These are phyloP conservation scores for Xylaria longipes DNA, from an alignment of 495 filamentous ascomycete genomes.

Conservation along the genomic window DNA sequence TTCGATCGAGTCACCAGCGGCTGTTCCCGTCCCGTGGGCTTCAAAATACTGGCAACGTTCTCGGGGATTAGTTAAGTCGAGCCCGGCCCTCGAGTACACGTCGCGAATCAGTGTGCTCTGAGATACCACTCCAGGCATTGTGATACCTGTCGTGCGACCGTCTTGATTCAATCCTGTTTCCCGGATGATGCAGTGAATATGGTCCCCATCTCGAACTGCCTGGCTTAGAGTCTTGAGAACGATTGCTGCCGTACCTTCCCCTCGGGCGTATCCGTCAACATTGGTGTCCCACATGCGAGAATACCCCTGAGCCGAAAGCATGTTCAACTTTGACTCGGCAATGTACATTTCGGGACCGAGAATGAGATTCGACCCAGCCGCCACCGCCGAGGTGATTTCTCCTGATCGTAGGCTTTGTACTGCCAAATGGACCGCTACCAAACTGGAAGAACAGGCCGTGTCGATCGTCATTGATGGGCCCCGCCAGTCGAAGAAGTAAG, in stretches of 20 bases:
- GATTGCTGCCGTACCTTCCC: background rate
- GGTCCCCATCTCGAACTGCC: conserved; percentile 55
- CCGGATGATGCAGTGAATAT: conserved; percentile 65
- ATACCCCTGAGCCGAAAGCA: too few species aligned
- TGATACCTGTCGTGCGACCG: conserved; percentile 53
- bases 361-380: conserved; percentile 43
- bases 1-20: conserved; percentile 37
- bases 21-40: conserved; percentile 34
- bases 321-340: too few species aligned
- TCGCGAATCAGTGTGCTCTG: conserved; percentile 45
- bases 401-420: conserved; percentile 48
- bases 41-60: conserved; percentile 23
- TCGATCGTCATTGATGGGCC: too few species aligned
- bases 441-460: conserved; percentile 35
- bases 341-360: conserved; percentile 22
- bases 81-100: conserved; percentile 45
- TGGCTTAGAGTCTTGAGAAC: conserved; percentile 57
- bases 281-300: conserved; percentile 46
- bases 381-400: conserved; percentile 47
- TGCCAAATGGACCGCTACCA: conserved; percentile 47
- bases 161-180: conserved; percentile 62
- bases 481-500: too few species aligned
- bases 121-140: conserved; percentile 52
- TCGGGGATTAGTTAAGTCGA: conserved; percentile 21
- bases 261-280: conserved; percentile 67